Conservation (phyloP, 1,284 basidiomycete species). For the Papiliotrema laurentii region DNA sequence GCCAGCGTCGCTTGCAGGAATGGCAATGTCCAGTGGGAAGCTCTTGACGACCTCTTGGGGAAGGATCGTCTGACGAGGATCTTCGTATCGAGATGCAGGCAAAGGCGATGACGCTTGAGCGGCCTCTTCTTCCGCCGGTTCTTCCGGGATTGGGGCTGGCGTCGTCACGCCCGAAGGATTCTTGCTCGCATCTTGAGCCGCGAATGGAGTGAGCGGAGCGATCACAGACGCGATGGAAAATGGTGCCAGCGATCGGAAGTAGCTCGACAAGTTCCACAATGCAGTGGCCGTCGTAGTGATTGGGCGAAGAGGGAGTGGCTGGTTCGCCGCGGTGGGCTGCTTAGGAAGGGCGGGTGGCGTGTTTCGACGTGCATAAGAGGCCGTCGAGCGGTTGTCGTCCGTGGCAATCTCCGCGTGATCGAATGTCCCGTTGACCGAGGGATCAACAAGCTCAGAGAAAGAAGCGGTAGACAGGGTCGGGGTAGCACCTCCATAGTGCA, state of each 20-base stretch:
- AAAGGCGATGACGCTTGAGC: slow-evolving; percentile 11
- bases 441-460: slow-evolving; percentile 38
- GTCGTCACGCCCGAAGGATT: neutral
- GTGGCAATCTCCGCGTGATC: slow-evolving; percentile 32
- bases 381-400: slow-evolving; percentile 28
- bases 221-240: slow-evolving; percentile 26
- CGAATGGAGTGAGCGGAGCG: slow-evolving; percentile 10
- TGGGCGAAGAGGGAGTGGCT: slow-evolving; percentile 21
- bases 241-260: slow-evolving; percentile 37
- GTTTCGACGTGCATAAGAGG: slow-evolving; percentile 13
- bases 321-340: neutral
- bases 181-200: neutral
- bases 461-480: slow-evolving; percentile 42
- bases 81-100: slow-evolving; percentile 9
- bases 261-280: slow-evolving; percentile 36
- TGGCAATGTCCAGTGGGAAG: slow-evolving; percentile 42
- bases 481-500: slow-evolving; percentile 27
- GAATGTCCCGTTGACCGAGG: slow-evolving; percentile 21
- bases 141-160: slow-evolving; percentile 2
- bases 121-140: neutral
- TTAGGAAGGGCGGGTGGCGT: slow-evolving; percentile 5
- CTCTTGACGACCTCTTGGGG: slow-evolving; percentile 34
- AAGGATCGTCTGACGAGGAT: slow-evolving; percentile 9
- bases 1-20: slow-evolving; percentile 18
- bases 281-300: slow-evolving; percentile 30